Conservation (phyloP, 345 rosid genomes). For the Euphorbia peplus region DNA sequence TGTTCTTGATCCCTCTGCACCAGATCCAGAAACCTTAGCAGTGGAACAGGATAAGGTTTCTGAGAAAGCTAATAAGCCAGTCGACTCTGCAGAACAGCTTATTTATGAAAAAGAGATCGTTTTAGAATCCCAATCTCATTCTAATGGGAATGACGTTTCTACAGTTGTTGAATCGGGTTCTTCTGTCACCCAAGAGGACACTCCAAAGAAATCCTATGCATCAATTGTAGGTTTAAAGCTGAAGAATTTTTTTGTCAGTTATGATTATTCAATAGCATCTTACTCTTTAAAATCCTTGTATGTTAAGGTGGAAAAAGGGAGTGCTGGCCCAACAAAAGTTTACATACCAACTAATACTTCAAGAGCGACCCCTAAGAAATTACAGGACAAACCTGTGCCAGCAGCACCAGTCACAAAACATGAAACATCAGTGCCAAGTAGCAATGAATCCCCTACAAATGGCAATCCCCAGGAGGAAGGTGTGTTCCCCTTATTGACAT, state of each 20-base stretch:
- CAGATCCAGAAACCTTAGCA: slow-evolving; percentile 5
- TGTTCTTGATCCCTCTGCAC: slow-evolving; percentile 13
- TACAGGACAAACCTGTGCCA: slow-evolving; percentile 10
- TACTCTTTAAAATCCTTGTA: slow-evolving; percentile 6
- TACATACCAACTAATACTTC: slow-evolving; percentile 12
- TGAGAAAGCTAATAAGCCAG: slow-evolving; percentile 11
- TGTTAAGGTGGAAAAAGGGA: slow-evolving; percentile 25
- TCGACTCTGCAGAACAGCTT: slow-evolving; percentile 5
- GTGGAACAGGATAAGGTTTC: slow-evolving; percentile 14
- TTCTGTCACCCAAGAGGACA: slow-evolving; percentile 18
- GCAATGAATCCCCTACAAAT: slow-evolving; percentile 18
- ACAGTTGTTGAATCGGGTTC: slow-evolving; percentile 16
- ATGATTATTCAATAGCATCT: not conserved
- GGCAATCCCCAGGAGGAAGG: slow-evolving; percentile 22
- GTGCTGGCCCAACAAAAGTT: slow-evolving; percentile 18
- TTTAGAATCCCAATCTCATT: slow-evolving; percentile 19
- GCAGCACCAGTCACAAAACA: slow-evolving; percentile 16
- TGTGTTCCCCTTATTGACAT: not conserved
- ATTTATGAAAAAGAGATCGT: slow-evolving; percentile 14
- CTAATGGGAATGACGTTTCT: slow-evolving; percentile 12
- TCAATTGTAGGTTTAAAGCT: slow-evolving; percentile 27
- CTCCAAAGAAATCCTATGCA: slow-evolving; percentile 32
- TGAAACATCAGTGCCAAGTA: slow-evolving; percentile 18
- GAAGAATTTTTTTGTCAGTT: not conserved
- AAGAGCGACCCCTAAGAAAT: slow-evolving; percentile 18